Evolutionary conservation across 495 filamentous ascomycete genomes (phyloP).

Genomic region (Parmelia sp.): DNA sequence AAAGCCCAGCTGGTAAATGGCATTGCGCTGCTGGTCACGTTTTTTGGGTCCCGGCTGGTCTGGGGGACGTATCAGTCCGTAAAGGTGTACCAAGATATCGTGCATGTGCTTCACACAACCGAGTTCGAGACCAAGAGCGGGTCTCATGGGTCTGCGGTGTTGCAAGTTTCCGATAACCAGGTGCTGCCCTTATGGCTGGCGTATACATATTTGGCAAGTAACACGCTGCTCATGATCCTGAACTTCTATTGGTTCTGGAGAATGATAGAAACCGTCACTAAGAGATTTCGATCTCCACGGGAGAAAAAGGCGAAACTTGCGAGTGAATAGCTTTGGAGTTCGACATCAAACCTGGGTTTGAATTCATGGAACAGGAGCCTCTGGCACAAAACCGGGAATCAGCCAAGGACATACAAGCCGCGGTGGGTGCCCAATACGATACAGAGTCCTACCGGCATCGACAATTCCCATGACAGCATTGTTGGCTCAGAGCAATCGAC

Average conservation of each 20-base stretch:
- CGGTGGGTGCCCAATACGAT: no score
- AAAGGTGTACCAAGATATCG: conserved; percentile 59
- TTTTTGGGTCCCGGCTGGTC: conserved; percentile 79
- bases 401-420: background rate
- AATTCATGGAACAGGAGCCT: background rate
- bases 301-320: conserved; percentile 4
- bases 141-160: conserved; percentile 40
- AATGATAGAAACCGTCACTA: conserved; percentile 88
- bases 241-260: conserved; percentile 94
- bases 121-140: background rate
- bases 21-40: conserved; percentile 55
- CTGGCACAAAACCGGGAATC: no score
- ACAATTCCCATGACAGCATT: background rate
- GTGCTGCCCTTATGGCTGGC: conserved; percentile 67
- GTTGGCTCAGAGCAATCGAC: background rate
- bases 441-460: background rate
- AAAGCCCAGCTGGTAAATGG: conserved; percentile 76
- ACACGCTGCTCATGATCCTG: conserved; percentile 72
- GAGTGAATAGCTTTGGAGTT: conserved; percentile 2
- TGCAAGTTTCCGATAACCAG: conserved; percentile 37
- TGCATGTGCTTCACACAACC: background rate
- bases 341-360: background rate
- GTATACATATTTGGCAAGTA: conserved; percentile 62
- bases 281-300: conserved; percentile 29
- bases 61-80: conserved; percentile 81